These are phyloP conservation scores for Populus simonii DNA, from an alignment of 345 rosid genomes.

Conservation along the genomic window DNA sequence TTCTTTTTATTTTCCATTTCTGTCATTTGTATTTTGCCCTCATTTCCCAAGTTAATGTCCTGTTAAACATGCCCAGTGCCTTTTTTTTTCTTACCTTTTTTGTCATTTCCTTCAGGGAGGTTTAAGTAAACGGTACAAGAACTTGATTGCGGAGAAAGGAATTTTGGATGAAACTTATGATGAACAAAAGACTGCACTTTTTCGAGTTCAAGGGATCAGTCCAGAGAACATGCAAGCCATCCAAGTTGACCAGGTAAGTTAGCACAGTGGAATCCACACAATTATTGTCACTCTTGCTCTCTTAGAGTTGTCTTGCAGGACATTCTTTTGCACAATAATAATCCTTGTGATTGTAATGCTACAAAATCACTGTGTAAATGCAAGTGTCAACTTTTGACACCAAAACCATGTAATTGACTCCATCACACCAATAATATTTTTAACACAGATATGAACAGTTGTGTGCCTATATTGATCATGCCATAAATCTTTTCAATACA, in stretches of 20 bases:
- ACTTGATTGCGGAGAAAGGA: constrained; percentile 41
- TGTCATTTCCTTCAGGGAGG: constrained; percentile 57
- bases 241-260: constrained; percentile 70
- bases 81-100: not conserved
- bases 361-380: not conserved
- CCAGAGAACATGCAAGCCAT: constrained; percentile 73
- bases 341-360: not conserved
- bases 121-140: constrained; percentile 49
- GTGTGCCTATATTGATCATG: not conserved
- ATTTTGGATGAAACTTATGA: constrained; percentile 44
- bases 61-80: too few species aligned
- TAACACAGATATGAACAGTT: not conserved
- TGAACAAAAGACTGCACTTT: constrained; percentile 51
- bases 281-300: not conserved
- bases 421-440: too few species aligned
- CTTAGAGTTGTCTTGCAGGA: not conserved
- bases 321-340: constrained; percentile 1
- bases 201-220: constrained; percentile 69
- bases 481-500: not conserved
- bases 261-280: constrained; percentile 6
- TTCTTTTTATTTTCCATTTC: not conserved
- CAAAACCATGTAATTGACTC: not conserved
- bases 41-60: not conserved
- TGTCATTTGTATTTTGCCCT: not conserved
- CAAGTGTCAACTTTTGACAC: not conserved